phyloP scores from a whole-genome alignment of 1,284 basidiomycete genomes.

The Microbotryum lychnidis-dioicae region DNA sequence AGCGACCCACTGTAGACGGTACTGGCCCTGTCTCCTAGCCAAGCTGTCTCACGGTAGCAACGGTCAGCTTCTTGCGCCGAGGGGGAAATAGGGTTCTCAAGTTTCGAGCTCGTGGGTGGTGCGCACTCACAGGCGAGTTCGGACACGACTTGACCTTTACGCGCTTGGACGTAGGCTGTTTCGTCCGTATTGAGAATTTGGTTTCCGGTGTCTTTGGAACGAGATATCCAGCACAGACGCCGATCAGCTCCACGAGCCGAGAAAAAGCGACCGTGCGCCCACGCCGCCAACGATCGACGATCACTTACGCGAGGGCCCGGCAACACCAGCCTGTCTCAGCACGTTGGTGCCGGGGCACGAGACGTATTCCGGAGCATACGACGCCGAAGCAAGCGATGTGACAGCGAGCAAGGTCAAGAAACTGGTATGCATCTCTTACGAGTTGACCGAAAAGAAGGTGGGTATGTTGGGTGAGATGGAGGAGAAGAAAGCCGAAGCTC shows the following conservation, averaged over 20 bases:
- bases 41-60: no score
- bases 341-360: background rate
- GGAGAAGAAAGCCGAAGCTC: no score
- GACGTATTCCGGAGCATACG: background rate
- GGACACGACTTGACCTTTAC: background rate
- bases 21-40: background rate
- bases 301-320: background rate
- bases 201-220: background rate
- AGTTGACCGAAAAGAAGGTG: no score
- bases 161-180: background rate
- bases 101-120: no score
- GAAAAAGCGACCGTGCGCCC: background rate
- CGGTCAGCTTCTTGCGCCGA: no score
- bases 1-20: background rate
- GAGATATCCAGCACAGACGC: background rate
- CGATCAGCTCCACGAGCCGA: background rate
- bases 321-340: background rate
- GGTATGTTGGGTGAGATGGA: no score
- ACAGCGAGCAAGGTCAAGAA: background rate
- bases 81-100: no score
- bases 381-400: background rate
- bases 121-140: background rate
- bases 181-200: constrained; percentile 2
- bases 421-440: no score
- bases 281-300: background rate